Conservation (phyloP, 768 basidiomycete genomes). For the Panellus pusillus region DNA sequence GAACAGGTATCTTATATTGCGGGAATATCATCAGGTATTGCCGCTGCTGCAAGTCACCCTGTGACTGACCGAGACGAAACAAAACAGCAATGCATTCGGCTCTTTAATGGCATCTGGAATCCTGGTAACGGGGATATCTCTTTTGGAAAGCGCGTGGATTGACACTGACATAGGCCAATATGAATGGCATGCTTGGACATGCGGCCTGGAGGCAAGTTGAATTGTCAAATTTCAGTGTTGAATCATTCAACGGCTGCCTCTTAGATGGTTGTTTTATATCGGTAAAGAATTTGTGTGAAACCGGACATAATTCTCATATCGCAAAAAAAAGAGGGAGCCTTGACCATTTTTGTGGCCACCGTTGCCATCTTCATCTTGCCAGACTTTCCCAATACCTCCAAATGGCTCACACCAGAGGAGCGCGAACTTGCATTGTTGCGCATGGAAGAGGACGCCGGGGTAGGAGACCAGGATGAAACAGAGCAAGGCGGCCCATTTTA, state of each 20-base stretch:
- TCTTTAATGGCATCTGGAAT: constrained; percentile 81
- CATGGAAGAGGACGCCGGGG: constrained; percentile 66
- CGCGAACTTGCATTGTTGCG: constrained; percentile 58
- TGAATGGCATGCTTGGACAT: constrained; percentile 75
- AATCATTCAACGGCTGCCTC: background rate
- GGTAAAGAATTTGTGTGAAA: constrained; percentile 22
- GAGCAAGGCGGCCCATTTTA: constrained; percentile 35
- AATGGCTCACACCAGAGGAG: constrained; percentile 67
- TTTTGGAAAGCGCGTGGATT: no score
- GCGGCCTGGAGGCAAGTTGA: constrained; percentile 70
- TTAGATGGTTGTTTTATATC: constrained; percentile 76
- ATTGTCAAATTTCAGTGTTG: background rate
- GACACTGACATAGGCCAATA: constrained; percentile 36
- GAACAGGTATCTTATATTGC: constrained; percentile 71
- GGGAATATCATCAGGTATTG: constrained; percentile 66
- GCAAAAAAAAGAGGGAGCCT: constrained; percentile 44
- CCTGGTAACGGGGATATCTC: constrained; percentile 30
- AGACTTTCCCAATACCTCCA: constrained; percentile 71
- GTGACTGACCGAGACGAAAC: background rate
- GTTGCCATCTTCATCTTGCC: constrained; percentile 70
- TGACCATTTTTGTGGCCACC: constrained; percentile 58
- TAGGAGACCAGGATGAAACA: constrained; percentile 48
- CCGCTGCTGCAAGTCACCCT: background rate
- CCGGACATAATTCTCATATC: background rate
- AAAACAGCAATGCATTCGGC: constrained; percentile 71